Evolutionary conservation across 1,284 basidiomycete species (phyloP), one percentile per base, ranked within the genome.

Genomic region (Anthracocystis walkeri): DNA sequence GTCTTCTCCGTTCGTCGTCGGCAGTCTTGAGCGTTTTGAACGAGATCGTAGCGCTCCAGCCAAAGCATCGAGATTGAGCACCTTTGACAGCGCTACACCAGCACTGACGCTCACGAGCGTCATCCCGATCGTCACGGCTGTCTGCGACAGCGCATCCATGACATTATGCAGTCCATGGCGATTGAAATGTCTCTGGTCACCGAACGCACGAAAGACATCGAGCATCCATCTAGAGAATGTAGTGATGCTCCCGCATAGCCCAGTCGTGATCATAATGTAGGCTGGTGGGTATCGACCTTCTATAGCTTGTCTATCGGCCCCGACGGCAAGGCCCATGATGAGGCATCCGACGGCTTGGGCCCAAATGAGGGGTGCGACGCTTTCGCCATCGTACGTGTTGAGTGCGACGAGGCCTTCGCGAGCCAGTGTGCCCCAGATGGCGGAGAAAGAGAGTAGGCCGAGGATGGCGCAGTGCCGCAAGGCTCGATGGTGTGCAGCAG

Each of bases 171-270:
- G 88, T 58, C 93, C 92, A 58, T 89, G 87, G 51, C 93, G 89
- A 65, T 88, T 82, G 58, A 87, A 89, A 14, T 88, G 86, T 16
- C 87, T 86, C 18, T 89, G 87, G 84, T 98, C 93, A 0, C 92
- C 89, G 89, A 95, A 99, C 0, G 94, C 92, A 54, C 89, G 86
- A 82, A 96, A 99, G 1, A 94, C 87, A 72, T 94, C 92, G 8
- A 94, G 83, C 86, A 97, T 94, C 96, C 97, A 99, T 18, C 91
- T 90, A 4, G 95, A 97, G 87, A 98, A 99, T 0, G 95, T 98
- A 4, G 97, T 99, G 75, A 97, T 87, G 5, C 93, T 96, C 1
- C 96, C 97, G 82, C 96, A 98, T 84, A 97, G 93, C 4, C 95
- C 95, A 46, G 95, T 97, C 0, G 94, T 93, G 20, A 96, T 85